These are phyloP conservation scores for Sutorius eximius DNA, from an alignment of 1,284 basidiomycete species.

Conservation along the genomic window DNA sequence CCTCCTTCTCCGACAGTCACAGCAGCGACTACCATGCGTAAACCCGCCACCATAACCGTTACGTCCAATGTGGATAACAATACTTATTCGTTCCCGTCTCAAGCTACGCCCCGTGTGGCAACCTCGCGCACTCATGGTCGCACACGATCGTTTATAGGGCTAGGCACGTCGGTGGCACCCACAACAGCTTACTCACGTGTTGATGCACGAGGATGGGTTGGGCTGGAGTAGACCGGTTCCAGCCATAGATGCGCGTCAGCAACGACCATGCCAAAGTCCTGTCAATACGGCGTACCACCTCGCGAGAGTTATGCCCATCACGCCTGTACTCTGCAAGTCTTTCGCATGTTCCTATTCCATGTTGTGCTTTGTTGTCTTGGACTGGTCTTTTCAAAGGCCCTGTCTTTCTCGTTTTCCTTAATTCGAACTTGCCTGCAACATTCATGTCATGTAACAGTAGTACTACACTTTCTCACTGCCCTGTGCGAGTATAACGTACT, in stretches of 20 bases:
- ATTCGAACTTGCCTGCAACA: constrained; percentile 18
- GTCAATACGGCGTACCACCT: constrained; percentile 9
- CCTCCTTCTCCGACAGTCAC: constrained; percentile 70
- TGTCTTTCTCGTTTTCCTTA: not conserved
- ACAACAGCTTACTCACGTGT: constrained; percentile 82
- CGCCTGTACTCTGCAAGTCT: constrained; percentile 13
- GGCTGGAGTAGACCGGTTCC: constrained; percentile 41
- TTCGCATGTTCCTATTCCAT: constrained; percentile 18
- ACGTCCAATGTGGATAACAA: constrained; percentile 53
- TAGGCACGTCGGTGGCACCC: constrained; percentile 65
- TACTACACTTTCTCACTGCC: constrained; percentile 18
- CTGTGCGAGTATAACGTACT: constrained; percentile 8
- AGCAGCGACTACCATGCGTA: constrained; percentile 46
- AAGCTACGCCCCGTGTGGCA: constrained; percentile 71
- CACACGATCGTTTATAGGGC: constrained; percentile 68
- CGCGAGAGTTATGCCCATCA: constrained; percentile 7
- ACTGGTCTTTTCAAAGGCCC: constrained; percentile 7
- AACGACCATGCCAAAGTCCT: constrained; percentile 12
- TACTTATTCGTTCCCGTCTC: constrained; percentile 56
- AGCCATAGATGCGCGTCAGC: constrained; percentile 3
- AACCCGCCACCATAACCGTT: constrained; percentile 72
- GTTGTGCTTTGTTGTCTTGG: constrained; percentile 24
- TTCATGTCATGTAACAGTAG: constrained; percentile 34
- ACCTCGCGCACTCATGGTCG: constrained; percentile 65
- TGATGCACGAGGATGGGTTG: constrained; percentile 74